Conservation (phyloP, 495 filamentous ascomycete species). For the Xylaria flabelliformis region DNA sequence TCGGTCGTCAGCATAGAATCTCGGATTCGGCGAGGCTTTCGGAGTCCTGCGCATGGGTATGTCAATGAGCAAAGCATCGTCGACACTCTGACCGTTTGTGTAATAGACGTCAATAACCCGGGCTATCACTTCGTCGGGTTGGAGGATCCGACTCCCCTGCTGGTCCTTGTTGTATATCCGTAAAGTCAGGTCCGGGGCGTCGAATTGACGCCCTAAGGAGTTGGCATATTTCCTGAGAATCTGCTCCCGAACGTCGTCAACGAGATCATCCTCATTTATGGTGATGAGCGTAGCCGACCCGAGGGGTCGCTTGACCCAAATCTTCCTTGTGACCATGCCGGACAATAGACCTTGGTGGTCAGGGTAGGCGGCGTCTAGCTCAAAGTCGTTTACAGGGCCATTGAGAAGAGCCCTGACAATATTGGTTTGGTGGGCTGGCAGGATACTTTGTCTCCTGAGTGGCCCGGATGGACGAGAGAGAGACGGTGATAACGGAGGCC, state of each 20-base stretch:
- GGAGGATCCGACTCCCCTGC: slow-evolving; percentile 74
- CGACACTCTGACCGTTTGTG: slow-evolving; percentile 85
- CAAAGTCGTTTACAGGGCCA: slow-evolving; percentile 49
- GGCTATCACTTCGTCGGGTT: slow-evolving; percentile 85
- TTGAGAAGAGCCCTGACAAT: slow-evolving; percentile 56
- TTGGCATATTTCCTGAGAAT: slow-evolving; percentile 93
- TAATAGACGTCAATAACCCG: slow-evolving; percentile 83
- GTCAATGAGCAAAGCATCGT: slow-evolving; percentile 92
- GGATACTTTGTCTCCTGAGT: slow-evolving; percentile 52
- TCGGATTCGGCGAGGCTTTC: slow-evolving; percentile 70
- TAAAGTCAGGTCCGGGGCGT: slow-evolving; percentile 86
- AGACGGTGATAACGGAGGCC: slow-evolving; percentile 30
- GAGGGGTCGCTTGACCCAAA: slow-evolving; percentile 89
- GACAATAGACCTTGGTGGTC: slow-evolving; percentile 48
- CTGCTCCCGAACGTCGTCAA: slow-evolving; percentile 93
- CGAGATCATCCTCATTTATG: slow-evolving; percentile 85
- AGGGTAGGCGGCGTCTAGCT: slow-evolving; percentile 50
- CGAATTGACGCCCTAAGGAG: slow-evolving; percentile 84
- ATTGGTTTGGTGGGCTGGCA: slow-evolving; percentile 56
- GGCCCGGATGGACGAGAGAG: slow-evolving; percentile 39
- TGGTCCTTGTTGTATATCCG: slow-evolving; percentile 89
- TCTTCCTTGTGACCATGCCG: slow-evolving; percentile 75
- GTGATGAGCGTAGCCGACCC: slow-evolving; percentile 87
- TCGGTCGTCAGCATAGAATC: slow-evolving; percentile 66
- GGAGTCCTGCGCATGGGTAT: slow-evolving; percentile 82